Base-by-base conservation (phyloP, 176 grass and related monocot genomes). In the Rhipidocladum racemiflorum region DNA sequence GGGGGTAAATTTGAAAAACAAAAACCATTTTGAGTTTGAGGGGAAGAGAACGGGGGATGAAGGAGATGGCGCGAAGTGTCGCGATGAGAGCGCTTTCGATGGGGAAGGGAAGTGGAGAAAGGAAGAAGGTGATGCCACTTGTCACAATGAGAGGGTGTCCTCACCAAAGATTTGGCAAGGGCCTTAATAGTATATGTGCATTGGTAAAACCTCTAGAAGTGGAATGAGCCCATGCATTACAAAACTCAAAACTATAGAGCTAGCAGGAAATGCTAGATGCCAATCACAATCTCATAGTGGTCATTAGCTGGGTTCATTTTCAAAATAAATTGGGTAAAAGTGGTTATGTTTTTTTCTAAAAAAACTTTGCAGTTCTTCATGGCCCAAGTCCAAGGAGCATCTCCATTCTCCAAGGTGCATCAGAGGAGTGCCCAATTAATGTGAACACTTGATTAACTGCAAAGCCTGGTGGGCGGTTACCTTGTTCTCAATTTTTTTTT, bases 231-330 rank as follows among this genome's bases (percentile, higher is more conserved):
- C 11, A 29, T 24, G 25, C 21, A 78, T 28, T 49, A 57, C 54
- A 70, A 49, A 71, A 59, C 5, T 38, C 10, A 68, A 61, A 68
- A 70, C 29, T 85, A 78, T 65, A 71, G 32, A 61, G 50, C 1
- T 12, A 69, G 40, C 48, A 29, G 27, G 25, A 11, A 27, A 46
- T n/a, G 34, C 53, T 61, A 45, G 25, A 71, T 62, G 56, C 23
- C 9, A 7, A 61, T 6, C 23, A 6, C 27, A 32, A 86, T 56
- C 45, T 64, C 17, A 1, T 63, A 53, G 46, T 23, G 16, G 34
- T 54, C 13, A 65, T 9, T 8, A 72, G 17, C 76, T 65, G 46
- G 24, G 57, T 66, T 40, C 73, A 53, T 57, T 54, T 48, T 29
- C 20, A 14, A 68, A 66, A 60, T 36, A 87, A 80, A 74, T 9